phyloP scores from a whole-genome alignment of 305 asterid genomes.

The Salvia sclarea region DNA sequence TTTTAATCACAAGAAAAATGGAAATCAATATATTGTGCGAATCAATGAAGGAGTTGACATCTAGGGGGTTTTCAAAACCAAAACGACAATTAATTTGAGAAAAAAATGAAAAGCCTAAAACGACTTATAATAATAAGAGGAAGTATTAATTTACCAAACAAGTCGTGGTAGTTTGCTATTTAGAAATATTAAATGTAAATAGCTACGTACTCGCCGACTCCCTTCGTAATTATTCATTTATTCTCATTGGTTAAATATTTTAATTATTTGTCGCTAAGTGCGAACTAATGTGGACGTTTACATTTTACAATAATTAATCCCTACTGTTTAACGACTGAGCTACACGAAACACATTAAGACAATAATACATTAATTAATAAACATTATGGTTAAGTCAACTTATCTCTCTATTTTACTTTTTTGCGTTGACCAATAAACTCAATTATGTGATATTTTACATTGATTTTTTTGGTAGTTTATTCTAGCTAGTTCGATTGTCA shows the following conservation, averaged over 20 bases:
- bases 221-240: not conserved
- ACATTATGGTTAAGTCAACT: slow-evolving; percentile 32
- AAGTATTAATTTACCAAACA: too few species aligned
- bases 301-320: not conserved
- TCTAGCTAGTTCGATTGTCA: too few species aligned
- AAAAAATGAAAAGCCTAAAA: too few species aligned
- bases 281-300: slow-evolving; percentile 19
- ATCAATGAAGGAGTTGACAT: too few species aligned
- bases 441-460: not conserved
- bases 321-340: not conserved
- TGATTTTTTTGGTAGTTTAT: not conserved
- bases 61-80: too few species aligned
- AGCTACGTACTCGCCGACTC: not conserved
- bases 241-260: not conserved
- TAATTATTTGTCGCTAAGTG: slow-evolving; percentile 13
- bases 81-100: too few species aligned
- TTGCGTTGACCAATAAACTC: slow-evolving; percentile 21
- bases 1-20: too few species aligned
- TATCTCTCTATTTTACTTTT: slow-evolving; percentile 3
- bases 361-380: slow-evolving; percentile 9
- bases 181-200: too few species aligned
- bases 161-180: too few species aligned
- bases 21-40: too few species aligned
- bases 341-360: slow-evolving; percentile 7
- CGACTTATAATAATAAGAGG: too few species aligned